Evolutionary conservation across 2,329 filamentous ascomycete genomes (phyloP), one percentile per base, ranked within the genome.

Genomic region (Corynespora cassiicola): DNA sequence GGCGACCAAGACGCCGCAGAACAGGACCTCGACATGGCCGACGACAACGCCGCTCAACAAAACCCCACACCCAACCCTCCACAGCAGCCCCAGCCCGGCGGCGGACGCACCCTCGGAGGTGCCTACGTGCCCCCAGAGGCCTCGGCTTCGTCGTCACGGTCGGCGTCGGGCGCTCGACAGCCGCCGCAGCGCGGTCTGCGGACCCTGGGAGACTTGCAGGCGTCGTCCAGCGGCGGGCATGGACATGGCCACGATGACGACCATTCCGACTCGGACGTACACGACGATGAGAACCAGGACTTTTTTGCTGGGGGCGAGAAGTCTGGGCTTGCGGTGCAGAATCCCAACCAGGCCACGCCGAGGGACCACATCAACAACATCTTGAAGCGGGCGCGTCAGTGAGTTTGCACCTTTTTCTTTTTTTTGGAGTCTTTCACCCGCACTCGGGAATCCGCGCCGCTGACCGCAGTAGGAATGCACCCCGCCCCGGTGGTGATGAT

Each of bases 231-330:
- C 31, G 49, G 43, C 20, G 75, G 73, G 6, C 61, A 76, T 14
- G 73, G 70, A 23, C 71, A 79, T 47, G 74, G 81, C 31, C 75
- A 80, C 32, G 55, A 45, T 9, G 59, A 61, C 30, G 74, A 84
- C 36, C 76, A 80, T 12, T 79, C 82, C 34, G 79, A 85, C n/a
- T 77, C 80, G 3, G 79, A 84, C 11, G 72, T 78, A 2, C 76
- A 85, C 2, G 80, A 84, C 18, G 75, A 80, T 22, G 78, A 82
- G 47, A 75, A 77, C 17, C 74, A 75, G 42, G 87, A 94, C 59
- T 73, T 91, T 47, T 94, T 91, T 66, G 86, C 89, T 14, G 89
- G 89, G 34, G 89, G 89, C 21, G 89, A 92, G 71, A 94, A 94
- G 76, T 92, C 88, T 19, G 82, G 81, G n/a, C 69, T 86, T 17